Base-by-base conservation (phyloP, 1,139 yeast species). In the Hansenula lynferdii region DNA sequence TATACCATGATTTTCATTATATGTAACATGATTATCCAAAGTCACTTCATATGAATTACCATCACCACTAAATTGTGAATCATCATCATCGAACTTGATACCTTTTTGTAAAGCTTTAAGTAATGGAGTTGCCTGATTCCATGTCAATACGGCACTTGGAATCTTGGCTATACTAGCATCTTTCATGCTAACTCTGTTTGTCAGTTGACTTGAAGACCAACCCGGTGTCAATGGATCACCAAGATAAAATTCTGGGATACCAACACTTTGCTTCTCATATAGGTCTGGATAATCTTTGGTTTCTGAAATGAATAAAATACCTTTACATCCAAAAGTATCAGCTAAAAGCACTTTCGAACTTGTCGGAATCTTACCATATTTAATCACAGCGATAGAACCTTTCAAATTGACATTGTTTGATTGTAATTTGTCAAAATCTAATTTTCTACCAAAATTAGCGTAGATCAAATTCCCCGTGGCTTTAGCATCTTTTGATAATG, bases 151-250 rank as follows among this genome's bases (percentile, higher is more conserved):
- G 1, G 85, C 67, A 5, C 84, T 71, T 0, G 96, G 95, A 6
- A 92, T 75, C 26, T 75, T 71, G 0, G 95, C 67, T 31, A 74
- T 65, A 14, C 63, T 62, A 0, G 87, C 76, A 23, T 73, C 65
- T 11, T 67, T 62, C 65, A 77, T 66, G 16, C 64, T 67, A 4
- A 59, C 41, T 15, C 56, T 49, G 26, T 52, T 57, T 14, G 58
- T 45, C 11, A 52, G 44, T 17, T 54, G 44, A n/a, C 66, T 62
- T 3, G 81, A 65, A 1, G 83, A 67, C 82, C 85, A 81, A 0
- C 94, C 95, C 0, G 95, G 95, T 1, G 84, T 73, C 18, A 85
- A 60, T 3, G 86, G 74, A 57, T 87, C 95, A 3, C 97, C 97
- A 0, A 94, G 78, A 42, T 77, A 73, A 42, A 68, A 64, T 41